phyloP scores from a whole-genome alignment of 2,329 filamentous ascomycete species.

The Fusarium sp. region DNA sequence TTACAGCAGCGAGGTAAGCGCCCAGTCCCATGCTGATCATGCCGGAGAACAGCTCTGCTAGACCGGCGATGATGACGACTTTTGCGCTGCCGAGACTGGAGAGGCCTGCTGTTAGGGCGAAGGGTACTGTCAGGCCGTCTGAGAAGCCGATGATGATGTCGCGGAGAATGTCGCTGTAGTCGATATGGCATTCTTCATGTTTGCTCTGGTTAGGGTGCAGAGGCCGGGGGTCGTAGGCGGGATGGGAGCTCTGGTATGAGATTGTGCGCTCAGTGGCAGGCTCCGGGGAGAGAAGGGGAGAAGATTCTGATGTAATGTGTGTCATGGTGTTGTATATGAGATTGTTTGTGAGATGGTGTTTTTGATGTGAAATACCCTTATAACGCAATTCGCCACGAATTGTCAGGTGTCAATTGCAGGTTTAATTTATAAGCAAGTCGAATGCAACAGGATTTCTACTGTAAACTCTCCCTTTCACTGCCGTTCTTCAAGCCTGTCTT shows the following conservation, averaged over 20 bases:
- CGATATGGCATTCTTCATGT: slow-evolving; percentile 45
- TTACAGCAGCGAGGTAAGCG: slow-evolving; percentile 75
- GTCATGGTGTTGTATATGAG: slow-evolving; percentile 34
- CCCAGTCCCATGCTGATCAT: slow-evolving; percentile 83
- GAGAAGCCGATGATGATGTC: slow-evolving; percentile 81
- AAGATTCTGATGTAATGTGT: slow-evolving; percentile 44
- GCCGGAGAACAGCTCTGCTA: slow-evolving; percentile 80
- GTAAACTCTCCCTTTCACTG: background rate
- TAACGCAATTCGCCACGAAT: background rate
- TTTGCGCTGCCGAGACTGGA: slow-evolving; percentile 72
- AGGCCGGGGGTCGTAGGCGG: slow-evolving; percentile 27
- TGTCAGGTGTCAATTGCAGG: background rate
- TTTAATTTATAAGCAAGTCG: background rate
- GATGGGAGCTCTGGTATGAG: slow-evolving; percentile 33
- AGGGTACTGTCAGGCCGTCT: slow-evolving; percentile 83
- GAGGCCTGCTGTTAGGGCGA: slow-evolving; percentile 80
- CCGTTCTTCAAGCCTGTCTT: slow-evolving; percentile 21
- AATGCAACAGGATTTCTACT: background rate
- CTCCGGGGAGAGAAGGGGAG: slow-evolving; percentile 49
- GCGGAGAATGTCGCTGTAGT: slow-evolving; percentile 60
- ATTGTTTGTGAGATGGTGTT: slow-evolving; percentile 6
- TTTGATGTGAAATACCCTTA: background rate
- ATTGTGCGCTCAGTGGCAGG: slow-evolving; percentile 45
- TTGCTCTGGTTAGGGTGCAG: slow-evolving; percentile 40
- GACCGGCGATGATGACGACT: slow-evolving; percentile 76